Percentiles rank a stretch among this genome's conserved stretches.
Evolutionary conservation across 805 yeast genomes (phyloP).

Genomic region (Saturnispora bothae): DNA sequence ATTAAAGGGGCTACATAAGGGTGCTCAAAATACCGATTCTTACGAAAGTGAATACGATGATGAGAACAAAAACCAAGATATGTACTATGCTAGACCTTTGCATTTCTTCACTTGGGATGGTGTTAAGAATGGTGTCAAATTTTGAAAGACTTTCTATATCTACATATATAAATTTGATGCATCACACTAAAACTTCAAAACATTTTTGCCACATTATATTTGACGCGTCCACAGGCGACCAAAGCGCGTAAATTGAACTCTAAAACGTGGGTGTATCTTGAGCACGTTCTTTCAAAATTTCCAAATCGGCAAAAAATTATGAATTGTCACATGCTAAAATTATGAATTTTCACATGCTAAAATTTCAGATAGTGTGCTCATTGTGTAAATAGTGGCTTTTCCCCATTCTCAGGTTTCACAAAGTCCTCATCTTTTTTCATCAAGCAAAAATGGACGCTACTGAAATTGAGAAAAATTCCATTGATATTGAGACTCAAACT

Average conservation of each 20-base stretch:
- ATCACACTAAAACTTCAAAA: too few species aligned
- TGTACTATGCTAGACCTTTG: slow-evolving; percentile 24
- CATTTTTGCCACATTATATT: too few species aligned
- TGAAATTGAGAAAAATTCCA: too few species aligned
- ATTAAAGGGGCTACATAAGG: slow-evolving; percentile 10
- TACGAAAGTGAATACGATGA: slow-evolving; percentile 23
- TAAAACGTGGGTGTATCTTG: neutral
- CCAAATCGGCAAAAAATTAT: neutral
- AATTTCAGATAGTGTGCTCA: too few species aligned
- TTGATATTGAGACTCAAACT: slow-evolving; percentile 2
- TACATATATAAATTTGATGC: too few species aligned
- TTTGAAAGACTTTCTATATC: too few species aligned
- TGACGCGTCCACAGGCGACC: too few species aligned
- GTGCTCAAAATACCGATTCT: slow-evolving; percentile 8
- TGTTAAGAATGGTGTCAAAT: slow-evolving; percentile 9
- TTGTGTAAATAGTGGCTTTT: too few species aligned
- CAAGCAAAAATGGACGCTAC: neutral
- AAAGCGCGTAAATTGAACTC: too few species aligned
- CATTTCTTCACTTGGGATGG: slow-evolving; percentile 20
- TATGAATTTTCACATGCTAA: neutral
- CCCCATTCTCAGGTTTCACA: too few species aligned
- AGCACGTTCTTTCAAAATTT: too few species aligned
- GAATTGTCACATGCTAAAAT: neutral
- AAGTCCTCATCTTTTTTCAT: too few species aligned
- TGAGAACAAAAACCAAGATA: slow-evolving; percentile 21